These are phyloP conservation scores for Corchorus capsularis DNA, from an alignment of 345 rosid species.

Conservation along the genomic window DNA sequence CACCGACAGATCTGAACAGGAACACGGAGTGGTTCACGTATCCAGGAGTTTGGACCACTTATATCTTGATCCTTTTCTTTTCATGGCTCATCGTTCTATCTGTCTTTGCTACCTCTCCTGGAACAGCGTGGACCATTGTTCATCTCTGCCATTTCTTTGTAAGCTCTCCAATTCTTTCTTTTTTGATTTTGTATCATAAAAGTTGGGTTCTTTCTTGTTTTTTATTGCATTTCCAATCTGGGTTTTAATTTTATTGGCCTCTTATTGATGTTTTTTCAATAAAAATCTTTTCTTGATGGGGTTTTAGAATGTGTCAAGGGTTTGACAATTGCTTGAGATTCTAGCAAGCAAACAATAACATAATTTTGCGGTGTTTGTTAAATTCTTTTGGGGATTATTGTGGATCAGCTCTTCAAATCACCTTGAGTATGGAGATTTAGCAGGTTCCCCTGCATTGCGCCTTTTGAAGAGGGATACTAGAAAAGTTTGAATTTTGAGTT, in stretches of 20 bases:
- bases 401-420: neutral
- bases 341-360: neutral
- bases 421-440: neutral
- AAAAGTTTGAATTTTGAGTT: slow-evolving; percentile 6
- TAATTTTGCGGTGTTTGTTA: neutral
- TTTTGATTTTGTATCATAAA: neutral
- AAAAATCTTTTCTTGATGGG: neutral
- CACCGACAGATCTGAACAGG: slow-evolving; percentile 82
- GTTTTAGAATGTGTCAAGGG: neutral
- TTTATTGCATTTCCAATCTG: neutral
- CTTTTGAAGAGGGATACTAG: neutral
- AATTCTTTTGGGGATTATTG: neutral
- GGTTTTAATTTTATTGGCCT: slow-evolving; percentile 7
- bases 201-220: neutral
- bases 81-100: slow-evolving; percentile 74
- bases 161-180: slow-evolving; percentile 7
- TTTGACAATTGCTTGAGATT: neutral
- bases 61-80: slow-evolving; percentile 69
- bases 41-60: slow-evolving; percentile 82
- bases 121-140: slow-evolving; percentile 87
- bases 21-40: slow-evolving; percentile 95
- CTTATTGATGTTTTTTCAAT: neutral
- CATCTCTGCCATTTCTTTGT: slow-evolving; percentile 69
- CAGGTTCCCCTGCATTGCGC: neutral
- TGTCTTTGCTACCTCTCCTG: slow-evolving; percentile 65